phyloP scores from a whole-genome alignment of 139 green algal species.

The Coelastrella sp. region DNA sequence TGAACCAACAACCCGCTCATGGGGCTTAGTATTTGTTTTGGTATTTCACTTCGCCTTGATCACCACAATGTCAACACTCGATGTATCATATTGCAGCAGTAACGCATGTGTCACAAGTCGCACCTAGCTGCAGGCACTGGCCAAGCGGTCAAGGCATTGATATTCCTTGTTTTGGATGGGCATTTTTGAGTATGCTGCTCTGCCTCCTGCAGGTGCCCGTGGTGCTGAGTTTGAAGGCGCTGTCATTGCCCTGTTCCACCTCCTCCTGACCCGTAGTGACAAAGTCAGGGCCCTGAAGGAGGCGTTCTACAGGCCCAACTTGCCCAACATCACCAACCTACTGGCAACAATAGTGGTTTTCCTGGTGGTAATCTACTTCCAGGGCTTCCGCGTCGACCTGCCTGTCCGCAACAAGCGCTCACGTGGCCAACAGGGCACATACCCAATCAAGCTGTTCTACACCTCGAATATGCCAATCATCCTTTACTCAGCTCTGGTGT shows the following conservation, averaged over 20 bases:
- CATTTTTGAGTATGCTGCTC: constrained; percentile 58
- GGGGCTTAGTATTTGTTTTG: too few species aligned
- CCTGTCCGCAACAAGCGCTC: constrained; percentile 94
- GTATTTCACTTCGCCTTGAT: too few species aligned
- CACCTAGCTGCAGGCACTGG: too few species aligned
- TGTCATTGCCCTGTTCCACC: constrained; percentile 97
- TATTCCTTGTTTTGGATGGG: too few species aligned
- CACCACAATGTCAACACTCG: too few species aligned
- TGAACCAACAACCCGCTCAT: too few species aligned
- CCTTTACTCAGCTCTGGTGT: constrained; percentile 98
- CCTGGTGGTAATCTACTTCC: constrained; percentile 99
- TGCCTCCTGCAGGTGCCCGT: constrained; percentile 57
- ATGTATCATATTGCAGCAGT: too few species aligned
- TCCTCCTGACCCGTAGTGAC: constrained; percentile 94
- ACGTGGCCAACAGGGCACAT: constrained; percentile 87
- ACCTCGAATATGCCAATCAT: constrained; percentile 99
- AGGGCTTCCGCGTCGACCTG: constrained; percentile 99
- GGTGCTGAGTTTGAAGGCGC: constrained; percentile 99
- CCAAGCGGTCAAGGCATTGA: too few species aligned
- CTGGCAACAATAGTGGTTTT: constrained; percentile 97
- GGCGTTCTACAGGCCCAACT: constrained; percentile 97
- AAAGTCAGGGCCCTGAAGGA: constrained; percentile 96
- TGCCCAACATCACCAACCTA: constrained; percentile 99
- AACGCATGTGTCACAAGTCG: too few species aligned
- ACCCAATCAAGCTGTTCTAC: constrained; percentile 99